These are phyloP conservation scores for Rhodofomes roseus DNA, from an alignment of 1,284 basidiomycete genomes.

Conservation along the genomic window DNA sequence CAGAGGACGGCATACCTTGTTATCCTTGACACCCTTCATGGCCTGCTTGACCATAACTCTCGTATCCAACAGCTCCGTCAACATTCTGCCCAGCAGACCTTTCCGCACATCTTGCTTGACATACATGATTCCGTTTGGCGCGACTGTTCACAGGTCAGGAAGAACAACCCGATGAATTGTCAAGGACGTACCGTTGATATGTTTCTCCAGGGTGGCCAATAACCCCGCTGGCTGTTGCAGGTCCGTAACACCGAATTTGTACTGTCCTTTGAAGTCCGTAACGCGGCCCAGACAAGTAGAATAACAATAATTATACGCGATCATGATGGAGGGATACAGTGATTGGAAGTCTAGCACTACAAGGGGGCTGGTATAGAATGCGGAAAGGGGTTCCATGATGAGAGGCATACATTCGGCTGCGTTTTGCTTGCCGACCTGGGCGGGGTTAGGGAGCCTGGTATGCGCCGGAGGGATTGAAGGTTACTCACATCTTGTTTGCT, in stretches of 20 bases:
- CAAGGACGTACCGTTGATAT: constrained; percentile 61
- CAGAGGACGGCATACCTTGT: constrained; percentile 53
- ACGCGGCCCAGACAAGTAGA: constrained; percentile 95
- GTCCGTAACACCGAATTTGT: constrained; percentile 86
- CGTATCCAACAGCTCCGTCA: constrained; percentile 92
- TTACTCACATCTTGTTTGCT: constrained; percentile 73
- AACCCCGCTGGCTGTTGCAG: constrained; percentile 71
- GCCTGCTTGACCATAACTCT: constrained; percentile 96
- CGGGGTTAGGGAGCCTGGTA: constrained; percentile 2
- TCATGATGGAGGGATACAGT: constrained; percentile 96
- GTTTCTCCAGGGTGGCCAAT: constrained; percentile 64
- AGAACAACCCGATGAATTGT: not conserved
- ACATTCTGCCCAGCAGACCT: constrained; percentile 88
- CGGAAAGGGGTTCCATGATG: constrained; percentile 92
- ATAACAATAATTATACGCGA: constrained; percentile 97
- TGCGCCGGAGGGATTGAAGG: not conserved
- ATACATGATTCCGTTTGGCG: constrained; percentile 94
- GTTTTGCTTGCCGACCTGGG: constrained; percentile 91
- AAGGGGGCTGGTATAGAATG: constrained; percentile 90
- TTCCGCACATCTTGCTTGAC: constrained; percentile 84
- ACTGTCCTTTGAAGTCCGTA: constrained; percentile 78
- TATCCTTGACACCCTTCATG: constrained; percentile 78
- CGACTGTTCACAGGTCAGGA: constrained; percentile 48
- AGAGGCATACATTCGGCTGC: constrained; percentile 94
- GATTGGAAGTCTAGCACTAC: constrained; percentile 95